Evolutionary conservation across 2,329 filamentous ascomycete genomes (phyloP).

Genomic region (Scedosporium dehoogii): DNA sequence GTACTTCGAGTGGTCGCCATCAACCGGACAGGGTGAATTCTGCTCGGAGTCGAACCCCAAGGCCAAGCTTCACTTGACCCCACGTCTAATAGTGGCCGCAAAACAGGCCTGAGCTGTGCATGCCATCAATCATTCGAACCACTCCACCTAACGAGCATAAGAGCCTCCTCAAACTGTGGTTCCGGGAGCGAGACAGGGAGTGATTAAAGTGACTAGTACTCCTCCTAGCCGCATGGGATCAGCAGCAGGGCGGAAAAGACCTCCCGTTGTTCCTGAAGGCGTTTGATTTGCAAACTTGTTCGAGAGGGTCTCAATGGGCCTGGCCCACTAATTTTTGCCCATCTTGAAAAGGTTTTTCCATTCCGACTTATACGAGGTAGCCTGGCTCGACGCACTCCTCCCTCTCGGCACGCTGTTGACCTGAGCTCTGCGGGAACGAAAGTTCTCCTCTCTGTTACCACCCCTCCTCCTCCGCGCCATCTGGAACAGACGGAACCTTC

Average conservation of each 20-base stretch:
- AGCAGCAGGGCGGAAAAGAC: neutral
- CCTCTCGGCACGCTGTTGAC: too few relatives aligned
- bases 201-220: neutral
- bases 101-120: neutral
- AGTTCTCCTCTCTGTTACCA: too few relatives aligned
- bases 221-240: neutral
- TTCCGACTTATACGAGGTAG: neutral
- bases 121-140: neutral
- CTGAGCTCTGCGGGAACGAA: too few relatives aligned
- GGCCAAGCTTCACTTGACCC: neutral
- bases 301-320: neutral
- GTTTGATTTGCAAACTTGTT: neutral
- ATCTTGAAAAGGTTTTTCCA: neutral
- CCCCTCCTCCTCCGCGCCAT: too few relatives aligned
- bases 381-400: too few relatives aligned
- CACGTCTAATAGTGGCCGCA: neutral
- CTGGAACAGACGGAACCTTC: too few relatives aligned
- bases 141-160: neutral
- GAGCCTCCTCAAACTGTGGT: neutral
- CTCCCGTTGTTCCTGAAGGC: slow-evolving; percentile 1
- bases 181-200: neutral
- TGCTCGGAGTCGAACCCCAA: neutral
- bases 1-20: neutral
- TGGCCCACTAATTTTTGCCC: neutral
- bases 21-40: neutral